Base-by-base conservation (phyloP, 768 basidiomycete genomes). In the Punctularia strigosozonata region DNA sequence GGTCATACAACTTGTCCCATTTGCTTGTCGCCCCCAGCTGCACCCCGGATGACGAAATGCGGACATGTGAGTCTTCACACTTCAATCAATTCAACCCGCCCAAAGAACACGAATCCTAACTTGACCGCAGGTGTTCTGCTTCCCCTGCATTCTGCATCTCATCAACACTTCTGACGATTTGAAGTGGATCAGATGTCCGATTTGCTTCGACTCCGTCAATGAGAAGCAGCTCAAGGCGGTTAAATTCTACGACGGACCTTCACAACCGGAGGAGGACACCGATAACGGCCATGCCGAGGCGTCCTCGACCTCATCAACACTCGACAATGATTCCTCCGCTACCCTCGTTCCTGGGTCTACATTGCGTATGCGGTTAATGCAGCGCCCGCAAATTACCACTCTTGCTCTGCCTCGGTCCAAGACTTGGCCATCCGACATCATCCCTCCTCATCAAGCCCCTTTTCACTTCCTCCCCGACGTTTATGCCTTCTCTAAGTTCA, bases 401-500 rank as follows among this genome's bases (percentile, higher is more conserved):
- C 71, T 98, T 24, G 92, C 95, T 2, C 68, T 99, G 5, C 95
- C 95, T 26, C 80, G 89, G 18, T 92, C 94, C 2, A 51, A 64
- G 13, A 88, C 89, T 3, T 99, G 92, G 92, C 94, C 90, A 2
- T 94, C 90, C 2, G 90, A 94, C 43, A 71, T 92, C 2, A 62
- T 95, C 22, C 82, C 87, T 12, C 85, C 90, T 15, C 88, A 92
- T 47, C 82, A 91, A 51, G 87, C 90, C 0, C 94, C 95, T 5
- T 98, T 92, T 65, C 76, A 95, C 54, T 98, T 99, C 64, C 68
- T 94, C 17, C 95, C 92, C 1, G 90, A 97, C 51, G 84, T 95
- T 28, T 77, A 79, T 46, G 62, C 64, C 26, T 95, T 83, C 56
- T 72, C 91, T 15, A 90, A 88, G 53, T 95, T 98, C 64, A 95